Percentiles rank a stretch among this genome's conserved stretches.
phyloP scores from a whole-genome alignment of 257 asterid genomes.

The Nicotiana otophora region DNA sequence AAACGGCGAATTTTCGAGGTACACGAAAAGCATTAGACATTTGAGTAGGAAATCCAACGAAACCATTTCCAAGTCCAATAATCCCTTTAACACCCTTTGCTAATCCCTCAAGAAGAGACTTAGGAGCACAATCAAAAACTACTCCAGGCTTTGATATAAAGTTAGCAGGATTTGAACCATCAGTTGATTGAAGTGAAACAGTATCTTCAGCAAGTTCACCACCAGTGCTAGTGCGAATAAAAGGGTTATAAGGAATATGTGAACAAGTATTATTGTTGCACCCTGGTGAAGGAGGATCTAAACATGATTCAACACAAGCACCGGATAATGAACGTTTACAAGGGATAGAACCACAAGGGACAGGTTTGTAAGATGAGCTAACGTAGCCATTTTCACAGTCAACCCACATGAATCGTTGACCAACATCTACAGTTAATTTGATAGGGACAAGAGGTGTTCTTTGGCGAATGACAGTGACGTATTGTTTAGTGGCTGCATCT shows the following conservation, averaged over 20 bases:
- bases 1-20: not conserved
- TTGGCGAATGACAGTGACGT: slow-evolving; percentile 17
- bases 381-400: slow-evolving; percentile 24
- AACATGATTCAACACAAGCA: not conserved
- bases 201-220: not conserved
- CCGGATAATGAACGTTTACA: slow-evolving; percentile 14
- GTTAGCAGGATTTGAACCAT: not conserved
- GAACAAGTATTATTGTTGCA: not conserved
- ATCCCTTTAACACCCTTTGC: not conserved
- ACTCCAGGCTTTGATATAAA: not conserved
- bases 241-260: not conserved
- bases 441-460: slow-evolving; percentile 27
- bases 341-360: slow-evolving; percentile 11
- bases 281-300: not conserved
- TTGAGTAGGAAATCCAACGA: not conserved
- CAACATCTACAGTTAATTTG: slow-evolving; percentile 24
- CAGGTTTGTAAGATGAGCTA: slow-evolving; percentile 21
- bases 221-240: not conserved
- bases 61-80: not conserved
- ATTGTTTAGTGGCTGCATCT: slow-evolving; percentile 21
- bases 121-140: not conserved
- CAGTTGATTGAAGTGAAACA: not conserved
- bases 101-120: not conserved
- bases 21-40: not conserved
- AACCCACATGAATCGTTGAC: slow-evolving; percentile 33